phyloP scores from a whole-genome alignment of 2,329 filamentous ascomycete species.

The Cercospora sp. region DNA sequence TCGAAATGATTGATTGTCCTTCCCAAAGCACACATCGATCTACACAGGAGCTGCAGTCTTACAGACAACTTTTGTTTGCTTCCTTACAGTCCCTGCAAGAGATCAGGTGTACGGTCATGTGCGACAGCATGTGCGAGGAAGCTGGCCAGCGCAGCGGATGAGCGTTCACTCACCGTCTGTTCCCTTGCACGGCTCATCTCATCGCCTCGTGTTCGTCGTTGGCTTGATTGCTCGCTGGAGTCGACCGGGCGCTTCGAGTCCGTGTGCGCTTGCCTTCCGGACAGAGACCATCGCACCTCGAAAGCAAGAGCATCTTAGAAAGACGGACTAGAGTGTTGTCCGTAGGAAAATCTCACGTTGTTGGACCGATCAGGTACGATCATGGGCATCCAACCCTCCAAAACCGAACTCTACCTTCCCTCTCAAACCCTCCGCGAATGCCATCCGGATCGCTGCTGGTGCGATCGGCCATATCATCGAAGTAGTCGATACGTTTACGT shows the following conservation, averaged over 20 bases:
- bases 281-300: too few species aligned
- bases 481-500: conserved; percentile 32
- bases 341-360: too few species aligned
- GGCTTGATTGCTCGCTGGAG: not conserved
- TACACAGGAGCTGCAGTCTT: not conserved
- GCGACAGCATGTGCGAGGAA: not conserved
- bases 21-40: not conserved
- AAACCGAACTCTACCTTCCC: conserved; percentile 31
- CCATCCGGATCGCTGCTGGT: conserved; percentile 28
- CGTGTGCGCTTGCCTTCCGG: not conserved
- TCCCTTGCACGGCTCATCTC: not conserved
- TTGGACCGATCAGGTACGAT: not conserved
- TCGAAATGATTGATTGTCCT: not conserved
- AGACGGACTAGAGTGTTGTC: too few species aligned
- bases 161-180: not conserved
- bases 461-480: conserved; percentile 25
- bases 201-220: not conserved
- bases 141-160: not conserved
- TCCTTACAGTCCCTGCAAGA: not conserved
- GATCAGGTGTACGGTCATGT: not conserved
- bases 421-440: conserved; percentile 32
- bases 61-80: not conserved
- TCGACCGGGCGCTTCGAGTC: not conserved
- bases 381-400: conserved; percentile 34
- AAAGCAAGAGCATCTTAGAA: too few species aligned